Evolutionary conservation across 2,329 filamentous ascomycete genomes (phyloP).

Genomic region (Pseudopithomyces chartarum): DNA sequence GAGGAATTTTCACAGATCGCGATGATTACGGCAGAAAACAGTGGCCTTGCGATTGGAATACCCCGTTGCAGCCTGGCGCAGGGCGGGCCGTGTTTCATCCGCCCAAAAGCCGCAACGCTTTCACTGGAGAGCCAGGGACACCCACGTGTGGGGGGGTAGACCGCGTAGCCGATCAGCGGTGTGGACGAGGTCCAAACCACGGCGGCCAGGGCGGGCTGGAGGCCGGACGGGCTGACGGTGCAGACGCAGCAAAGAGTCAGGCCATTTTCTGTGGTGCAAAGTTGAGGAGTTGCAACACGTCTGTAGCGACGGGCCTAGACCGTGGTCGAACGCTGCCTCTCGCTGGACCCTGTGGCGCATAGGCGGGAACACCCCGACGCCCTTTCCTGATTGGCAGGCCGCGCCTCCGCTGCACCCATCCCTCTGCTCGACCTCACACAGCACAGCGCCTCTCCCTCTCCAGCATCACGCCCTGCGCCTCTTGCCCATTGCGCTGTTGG

Average conservation of each 20-base stretch:
- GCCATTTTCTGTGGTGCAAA: constrained; percentile 2
- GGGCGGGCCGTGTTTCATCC: constrained; percentile 15
- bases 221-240: constrained; percentile 6
- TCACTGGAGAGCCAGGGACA: neutral
- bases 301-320: neutral
- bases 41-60: neutral
- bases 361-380: neutral
- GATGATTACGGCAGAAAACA: constrained; percentile 1
- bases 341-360: constrained; percentile 9
- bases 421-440: neutral
- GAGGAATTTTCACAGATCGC: neutral
- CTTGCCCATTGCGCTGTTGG: neutral
- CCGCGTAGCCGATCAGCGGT: constrained; percentile 3
- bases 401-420: neutral
- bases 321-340: neutral
- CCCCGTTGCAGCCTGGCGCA: constrained; percentile 13
- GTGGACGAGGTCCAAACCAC: neutral
- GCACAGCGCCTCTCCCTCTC: neutral
- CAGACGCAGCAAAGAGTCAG: constrained; percentile 6
- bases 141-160: neutral
- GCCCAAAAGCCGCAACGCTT: neutral
- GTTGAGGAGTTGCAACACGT: neutral
- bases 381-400: constrained; percentile 6
- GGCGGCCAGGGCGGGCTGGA: neutral
- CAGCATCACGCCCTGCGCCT: neutral